phyloP scores from a whole-genome alignment of 495 filamentous ascomycete species.

The Tuber borchii region DNA sequence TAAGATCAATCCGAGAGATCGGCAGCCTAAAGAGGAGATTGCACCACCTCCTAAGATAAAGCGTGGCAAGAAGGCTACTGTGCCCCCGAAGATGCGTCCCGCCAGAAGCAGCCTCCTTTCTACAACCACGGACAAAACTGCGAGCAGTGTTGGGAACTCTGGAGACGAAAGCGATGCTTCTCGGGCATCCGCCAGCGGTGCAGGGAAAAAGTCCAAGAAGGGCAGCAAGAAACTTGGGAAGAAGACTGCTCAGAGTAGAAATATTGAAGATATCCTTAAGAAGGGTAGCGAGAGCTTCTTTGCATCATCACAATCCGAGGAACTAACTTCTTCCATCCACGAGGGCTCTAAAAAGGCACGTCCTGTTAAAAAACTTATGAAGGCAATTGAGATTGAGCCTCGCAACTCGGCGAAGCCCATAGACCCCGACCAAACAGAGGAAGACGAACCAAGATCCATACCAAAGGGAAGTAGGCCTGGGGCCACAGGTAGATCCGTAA shows the following conservation, averaged over 20 bases:
- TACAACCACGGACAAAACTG: slow-evolving; percentile 10
- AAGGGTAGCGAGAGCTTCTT: slow-evolving; percentile 34
- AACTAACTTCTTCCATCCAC: slow-evolving; percentile 12
- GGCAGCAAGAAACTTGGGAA: slow-evolving; percentile 19
- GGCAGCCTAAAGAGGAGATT: slow-evolving; percentile 1
- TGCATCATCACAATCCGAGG: slow-evolving; percentile 20
- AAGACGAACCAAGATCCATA: background rate
- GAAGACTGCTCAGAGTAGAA: slow-evolving; percentile 7
- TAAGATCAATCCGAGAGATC: background rate
- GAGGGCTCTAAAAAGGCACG: background rate
- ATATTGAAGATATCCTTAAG: slow-evolving; percentile 25
- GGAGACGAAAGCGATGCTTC: slow-evolving; percentile 24
- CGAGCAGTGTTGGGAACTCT: slow-evolving; percentile 19
- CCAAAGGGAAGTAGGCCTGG: background rate
- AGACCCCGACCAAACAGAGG: background rate
- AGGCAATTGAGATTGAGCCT: background rate
- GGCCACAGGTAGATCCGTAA: background rate
- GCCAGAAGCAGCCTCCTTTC: slow-evolving; percentile 25
- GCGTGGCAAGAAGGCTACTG: slow-evolving; percentile 16
- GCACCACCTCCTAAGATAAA: slow-evolving; percentile 9
- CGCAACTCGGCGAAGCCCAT: background rate
- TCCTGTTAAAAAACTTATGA: background rate
- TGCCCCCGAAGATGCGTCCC: slow-evolving; percentile 7
- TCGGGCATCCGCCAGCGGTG: slow-evolving; percentile 9
- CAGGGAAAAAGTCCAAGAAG: slow-evolving; percentile 14